Conservation (phyloP, 1,284 basidiomycete species). For the Inonotus hispidus region DNA sequence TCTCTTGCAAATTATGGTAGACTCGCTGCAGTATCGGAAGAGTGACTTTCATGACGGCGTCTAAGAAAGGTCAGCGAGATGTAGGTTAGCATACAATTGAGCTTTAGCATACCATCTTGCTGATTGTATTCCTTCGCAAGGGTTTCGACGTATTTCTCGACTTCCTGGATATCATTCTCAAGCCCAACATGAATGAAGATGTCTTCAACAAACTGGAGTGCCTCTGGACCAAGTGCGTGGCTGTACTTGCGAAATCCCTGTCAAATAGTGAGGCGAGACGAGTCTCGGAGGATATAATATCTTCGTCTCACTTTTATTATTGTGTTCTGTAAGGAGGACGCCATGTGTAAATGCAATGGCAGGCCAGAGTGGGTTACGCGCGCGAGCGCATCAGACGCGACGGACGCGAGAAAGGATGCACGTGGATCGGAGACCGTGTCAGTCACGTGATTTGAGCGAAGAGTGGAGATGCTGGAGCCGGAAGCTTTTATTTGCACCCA, state of each 20-base stretch:
- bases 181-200: slow-evolving; percentile 66
- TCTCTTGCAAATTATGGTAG: slow-evolving; percentile 76
- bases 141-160: slow-evolving; percentile 75
- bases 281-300: not conserved
- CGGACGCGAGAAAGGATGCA: not conserved
- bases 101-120: slow-evolving; percentile 68
- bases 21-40: slow-evolving; percentile 69
- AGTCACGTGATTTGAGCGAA: not conserved
- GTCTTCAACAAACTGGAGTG: slow-evolving; percentile 60
- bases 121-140: slow-evolving; percentile 88
- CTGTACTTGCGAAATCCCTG: slow-evolving; percentile 81
- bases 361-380: too few species aligned
- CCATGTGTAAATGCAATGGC: not conserved
- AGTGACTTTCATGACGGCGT: slow-evolving; percentile 78
- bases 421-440: not conserved
- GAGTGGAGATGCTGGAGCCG: not conserved
- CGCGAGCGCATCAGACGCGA: not conserved
- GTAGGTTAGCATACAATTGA: not conserved
- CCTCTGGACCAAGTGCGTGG: slow-evolving; percentile 75
- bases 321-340: not conserved
- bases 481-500: not conserved
- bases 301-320: not conserved
- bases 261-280: not conserved
- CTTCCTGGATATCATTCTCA: slow-evolving; percentile 49
- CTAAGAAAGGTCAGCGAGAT: slow-evolving; percentile 33